These are phyloP conservation scores for Botryotinia convoluta DNA, from an alignment of 2,329 filamentous ascomycete species.

Conservation along the genomic window DNA sequence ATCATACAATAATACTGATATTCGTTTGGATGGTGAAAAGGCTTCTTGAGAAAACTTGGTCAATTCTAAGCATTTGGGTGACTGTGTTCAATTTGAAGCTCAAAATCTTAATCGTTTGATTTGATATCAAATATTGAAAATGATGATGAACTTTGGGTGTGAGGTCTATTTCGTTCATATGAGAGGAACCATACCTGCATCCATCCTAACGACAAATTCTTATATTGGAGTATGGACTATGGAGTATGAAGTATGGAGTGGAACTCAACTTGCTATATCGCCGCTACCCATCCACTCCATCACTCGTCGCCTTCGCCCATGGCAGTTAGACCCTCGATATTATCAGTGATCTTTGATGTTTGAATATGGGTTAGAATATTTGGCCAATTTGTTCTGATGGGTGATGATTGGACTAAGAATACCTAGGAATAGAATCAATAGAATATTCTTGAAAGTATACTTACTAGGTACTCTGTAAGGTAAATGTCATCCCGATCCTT, in stretches of 20 bases:
- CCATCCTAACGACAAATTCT: not conserved
- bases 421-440: not conserved
- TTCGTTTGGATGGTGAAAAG: not conserved
- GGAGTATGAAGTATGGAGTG: not conserved
- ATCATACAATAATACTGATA: not conserved
- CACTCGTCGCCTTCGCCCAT: not conserved
- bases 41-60: rapidly evolving
- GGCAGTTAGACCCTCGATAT: not conserved
- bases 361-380: not conserved
- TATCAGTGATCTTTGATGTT: not conserved
- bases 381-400: not conserved
- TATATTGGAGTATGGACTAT: not conserved
- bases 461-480: too few relatives aligned
- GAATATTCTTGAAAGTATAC: not conserved
- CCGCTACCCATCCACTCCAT: not conserved
- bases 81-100: not conserved
- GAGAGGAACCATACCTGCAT: not conserved
- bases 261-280: not conserved
- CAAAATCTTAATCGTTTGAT: not conserved
- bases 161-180: not conserved
- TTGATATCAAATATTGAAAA: not conserved
- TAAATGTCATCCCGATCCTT: too few relatives aligned
- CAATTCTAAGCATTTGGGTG: not conserved
- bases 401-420: not conserved
- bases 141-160: not conserved